These are phyloP conservation scores for Xerocomus nothofagi DNA, from an alignment of 1,284 basidiomycete species.

Conservation along the genomic window DNA sequence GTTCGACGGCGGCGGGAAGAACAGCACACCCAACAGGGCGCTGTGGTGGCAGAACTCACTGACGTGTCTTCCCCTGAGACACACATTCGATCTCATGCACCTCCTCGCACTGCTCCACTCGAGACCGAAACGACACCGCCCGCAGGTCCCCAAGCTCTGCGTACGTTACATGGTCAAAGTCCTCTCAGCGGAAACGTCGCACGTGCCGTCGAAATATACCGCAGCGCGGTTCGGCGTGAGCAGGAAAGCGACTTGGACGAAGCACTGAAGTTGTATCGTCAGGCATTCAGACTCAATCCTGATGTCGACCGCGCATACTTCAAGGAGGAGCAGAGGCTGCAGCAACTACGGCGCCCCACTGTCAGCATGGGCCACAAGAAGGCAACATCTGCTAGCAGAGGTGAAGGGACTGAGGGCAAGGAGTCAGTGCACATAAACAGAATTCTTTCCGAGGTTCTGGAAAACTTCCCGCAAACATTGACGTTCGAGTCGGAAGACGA, in stretches of 20 bases:
- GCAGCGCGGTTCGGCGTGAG: conserved; percentile 69
- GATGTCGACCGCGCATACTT: conserved; percentile 67
- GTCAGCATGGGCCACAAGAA: conserved; percentile 22
- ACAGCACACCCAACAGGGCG: conserved; percentile 9
- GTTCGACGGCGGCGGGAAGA: conserved; percentile 47
- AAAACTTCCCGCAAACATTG: conserved; percentile 49
- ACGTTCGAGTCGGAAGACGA: conserved; percentile 72
- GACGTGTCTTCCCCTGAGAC: conserved; percentile 2
- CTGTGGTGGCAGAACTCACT: background rate
- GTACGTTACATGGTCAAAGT: conserved; percentile 20
- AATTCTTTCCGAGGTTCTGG: conserved; percentile 49
- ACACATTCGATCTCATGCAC: background rate
- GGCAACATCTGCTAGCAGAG: conserved; percentile 3
- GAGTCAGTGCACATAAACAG: conserved; percentile 31
- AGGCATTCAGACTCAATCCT: conserved; percentile 73
- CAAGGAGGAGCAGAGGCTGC: conserved; percentile 48
- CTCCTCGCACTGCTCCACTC: background rate
- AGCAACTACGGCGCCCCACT: conserved; percentile 25
- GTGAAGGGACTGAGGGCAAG: conserved; percentile 19
- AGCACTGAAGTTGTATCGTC: conserved; percentile 73
- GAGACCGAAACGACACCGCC: background rate
- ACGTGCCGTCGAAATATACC: conserved; percentile 66
- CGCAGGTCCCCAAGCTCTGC: conserved; percentile 1
- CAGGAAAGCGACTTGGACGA: conserved; percentile 72
- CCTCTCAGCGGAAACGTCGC: conserved; percentile 37